These are phyloP conservation scores for Xylaria grammica DNA, from an alignment of 495 filamentous ascomycete species.

Conservation along the genomic window DNA sequence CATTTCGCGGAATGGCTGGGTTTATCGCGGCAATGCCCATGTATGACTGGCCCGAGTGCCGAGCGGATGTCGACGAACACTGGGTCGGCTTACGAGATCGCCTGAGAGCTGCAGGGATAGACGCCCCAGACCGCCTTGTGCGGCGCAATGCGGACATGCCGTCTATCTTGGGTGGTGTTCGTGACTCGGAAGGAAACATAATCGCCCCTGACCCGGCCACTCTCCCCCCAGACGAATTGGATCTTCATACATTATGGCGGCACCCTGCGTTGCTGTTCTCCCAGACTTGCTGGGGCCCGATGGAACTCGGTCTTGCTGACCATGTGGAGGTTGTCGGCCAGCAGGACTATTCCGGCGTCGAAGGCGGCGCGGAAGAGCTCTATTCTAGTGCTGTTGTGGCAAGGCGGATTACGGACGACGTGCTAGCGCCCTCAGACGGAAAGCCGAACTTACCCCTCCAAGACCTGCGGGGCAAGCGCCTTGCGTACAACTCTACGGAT, in stretches of 20 bases:
- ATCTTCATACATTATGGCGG: constrained; percentile 16
- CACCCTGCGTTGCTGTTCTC: constrained; percentile 10
- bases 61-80: constrained; percentile 14
- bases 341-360: constrained; percentile 12
- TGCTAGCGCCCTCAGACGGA: constrained; percentile 5
- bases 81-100: constrained; percentile 9
- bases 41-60: constrained; percentile 20
- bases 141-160: constrained; percentile 16
- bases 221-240: constrained; percentile 4
- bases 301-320: constrained; percentile 12
- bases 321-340: constrained; percentile 13
- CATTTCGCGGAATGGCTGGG: not conserved
- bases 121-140: constrained; percentile 3
- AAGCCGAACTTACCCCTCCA: not conserved
- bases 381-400: constrained; percentile 17
- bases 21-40: constrained; percentile 17
- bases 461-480: constrained; percentile 14
- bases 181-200: constrained; percentile 2
- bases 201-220: constrained; percentile 14
- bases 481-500: constrained; percentile 15
- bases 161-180: constrained; percentile 13
- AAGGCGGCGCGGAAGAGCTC: constrained; percentile 4
- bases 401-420: not conserved
- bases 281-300: constrained; percentile 16
- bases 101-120: constrained; percentile 10